phyloP scores from a whole-genome alignment of 2,329 filamentous ascomycete genomes.

The Fonsecaea monophora region DNA sequence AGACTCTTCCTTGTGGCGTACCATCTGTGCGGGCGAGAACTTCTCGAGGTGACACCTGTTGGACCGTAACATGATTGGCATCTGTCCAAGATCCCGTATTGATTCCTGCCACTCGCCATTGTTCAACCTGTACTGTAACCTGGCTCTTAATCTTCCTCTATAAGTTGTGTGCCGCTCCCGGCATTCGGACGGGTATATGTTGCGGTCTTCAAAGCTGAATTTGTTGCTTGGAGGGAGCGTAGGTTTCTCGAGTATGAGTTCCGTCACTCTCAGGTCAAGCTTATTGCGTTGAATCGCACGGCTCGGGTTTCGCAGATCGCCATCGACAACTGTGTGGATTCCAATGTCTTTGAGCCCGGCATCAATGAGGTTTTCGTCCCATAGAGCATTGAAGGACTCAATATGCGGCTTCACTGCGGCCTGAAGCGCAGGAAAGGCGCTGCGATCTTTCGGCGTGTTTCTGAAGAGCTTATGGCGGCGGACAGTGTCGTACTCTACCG shows the following conservation, averaged over 20 bases:
- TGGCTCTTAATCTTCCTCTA: constrained; percentile 80
- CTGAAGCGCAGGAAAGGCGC: constrained; percentile 85
- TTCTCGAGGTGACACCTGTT: constrained; percentile 90
- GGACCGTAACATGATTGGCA: constrained; percentile 94
- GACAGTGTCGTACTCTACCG: constrained; percentile 82
- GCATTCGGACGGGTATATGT: constrained; percentile 90
- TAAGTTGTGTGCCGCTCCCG: constrained; percentile 93
- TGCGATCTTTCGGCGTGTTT: constrained; percentile 84
- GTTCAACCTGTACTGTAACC: constrained; percentile 86
- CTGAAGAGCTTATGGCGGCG: constrained; percentile 87
- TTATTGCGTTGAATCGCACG: constrained; percentile 64
- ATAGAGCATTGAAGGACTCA: constrained; percentile 92
- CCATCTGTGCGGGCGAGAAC: constrained; percentile 80
- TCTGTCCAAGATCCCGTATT: constrained; percentile 81
- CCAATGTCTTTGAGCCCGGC: constrained; percentile 88
- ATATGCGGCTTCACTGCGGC: constrained; percentile 89
- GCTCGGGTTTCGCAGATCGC: constrained; percentile 56
- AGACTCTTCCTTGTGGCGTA: constrained; percentile 88
- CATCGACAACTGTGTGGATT: constrained; percentile 84
- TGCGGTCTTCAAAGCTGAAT: constrained; percentile 75
- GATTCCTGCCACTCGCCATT: constrained; percentile 83
- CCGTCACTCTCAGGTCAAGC: constrained; percentile 77
- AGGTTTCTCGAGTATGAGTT: constrained; percentile 82
- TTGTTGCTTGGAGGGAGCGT: constrained; percentile 82
- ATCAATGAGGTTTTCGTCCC: constrained; percentile 75